Base-by-base conservation (phyloP, 768 basidiomycete genomes). In the Scleroderma citrinum region DNA sequence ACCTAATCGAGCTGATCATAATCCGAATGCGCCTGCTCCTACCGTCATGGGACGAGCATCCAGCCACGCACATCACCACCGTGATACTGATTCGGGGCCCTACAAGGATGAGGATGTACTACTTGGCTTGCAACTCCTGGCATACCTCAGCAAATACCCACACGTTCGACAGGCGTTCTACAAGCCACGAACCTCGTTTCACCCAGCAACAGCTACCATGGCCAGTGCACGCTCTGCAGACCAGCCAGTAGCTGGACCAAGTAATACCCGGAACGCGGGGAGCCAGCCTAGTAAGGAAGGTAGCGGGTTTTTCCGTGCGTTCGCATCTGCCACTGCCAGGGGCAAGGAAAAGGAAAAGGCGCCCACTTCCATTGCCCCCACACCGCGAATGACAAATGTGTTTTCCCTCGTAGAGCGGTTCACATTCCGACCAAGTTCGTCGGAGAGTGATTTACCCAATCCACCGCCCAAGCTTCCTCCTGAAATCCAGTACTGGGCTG, bases 401-500 rank as follows among this genome's bases (percentile, higher is more conserved):
- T 98, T 99, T 69, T 90, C 92, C 6, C 79, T 98, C 7, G 94
- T 97, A 19, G 95, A 99, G 64, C 73, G 93, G 29, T 99, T 96
- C 70, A 99, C 95, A 0, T 96, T 92, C 74, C 82, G 92, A 46
- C 92, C 94, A 0, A 88, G 87, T 46, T 82, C 88, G 10, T 79
- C 82, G 1, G 92, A 94, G 60, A 78, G 77, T 17, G 82, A 85
- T 53, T 70, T 85, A 46, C 80, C 79, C 5, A 81, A 81, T 47
- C 80, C 83, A 0, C 83, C 80, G 5, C 84, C 86, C 3, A 75
- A 81, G 42, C 70, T 93, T 7, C 92, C 93, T 0, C 73, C 77
- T 10, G 95, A 98, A 65, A 95, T 99, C 20, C 92, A 96, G 67
- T 96, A 97, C 59, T 98, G 96, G 96, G 96, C 95, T 0, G 92